Percentiles rank a stretch among this genome's conserved stretches.
Conservation (phyloP, 2,329 filamentous ascomycete genomes). For the Harringtonia lauricola region DNA sequence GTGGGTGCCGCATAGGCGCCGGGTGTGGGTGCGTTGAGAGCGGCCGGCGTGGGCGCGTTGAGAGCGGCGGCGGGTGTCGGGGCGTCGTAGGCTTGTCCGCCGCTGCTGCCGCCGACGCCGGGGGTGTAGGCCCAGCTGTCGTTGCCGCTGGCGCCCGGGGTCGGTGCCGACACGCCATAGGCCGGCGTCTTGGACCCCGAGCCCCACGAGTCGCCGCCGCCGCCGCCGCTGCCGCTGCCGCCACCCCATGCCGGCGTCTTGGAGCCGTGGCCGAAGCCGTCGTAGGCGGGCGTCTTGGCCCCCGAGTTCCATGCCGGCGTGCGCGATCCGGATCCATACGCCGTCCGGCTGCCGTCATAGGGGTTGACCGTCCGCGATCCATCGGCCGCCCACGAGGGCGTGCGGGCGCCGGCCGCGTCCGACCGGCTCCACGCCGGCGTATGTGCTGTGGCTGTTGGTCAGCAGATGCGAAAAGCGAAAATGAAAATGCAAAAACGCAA, state of each 20-base stretch:
- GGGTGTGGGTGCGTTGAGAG: slow-evolving; percentile 59
- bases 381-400: slow-evolving; percentile 56
- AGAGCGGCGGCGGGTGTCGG: slow-evolving; percentile 52
- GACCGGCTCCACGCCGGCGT: slow-evolving; percentile 53
- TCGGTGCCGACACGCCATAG: slow-evolving; percentile 50
- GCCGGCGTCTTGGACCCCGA: slow-evolving; percentile 65
- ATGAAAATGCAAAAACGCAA: not conserved
- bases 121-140: slow-evolving; percentile 52
- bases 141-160: slow-evolving; percentile 44
- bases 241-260: slow-evolving; percentile 53
- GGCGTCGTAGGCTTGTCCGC: slow-evolving; percentile 50
- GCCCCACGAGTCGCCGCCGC: slow-evolving; percentile 11
- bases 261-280: slow-evolving; percentile 56
- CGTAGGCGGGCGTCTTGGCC: slow-evolving; percentile 57
- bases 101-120: slow-evolving; percentile 27
- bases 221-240: slow-evolving; percentile 12
- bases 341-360: slow-evolving; percentile 63
- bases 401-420: slow-evolving; percentile 46
- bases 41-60: slow-evolving; percentile 50
- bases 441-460: slow-evolving; percentile 39
- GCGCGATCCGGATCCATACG: slow-evolving; percentile 63
- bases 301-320: slow-evolving; percentile 73
- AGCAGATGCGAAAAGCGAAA: slow-evolving; percentile 11
- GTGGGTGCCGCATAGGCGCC: slow-evolving; percentile 57
- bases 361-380: slow-evolving; percentile 58